A percentile compares a stretch with the other conserved stretches of the same genome.
Evolutionary conservation across 1,139 yeast genomes (phyloP).

Genomic region (Protomyces gravidus): DNA sequence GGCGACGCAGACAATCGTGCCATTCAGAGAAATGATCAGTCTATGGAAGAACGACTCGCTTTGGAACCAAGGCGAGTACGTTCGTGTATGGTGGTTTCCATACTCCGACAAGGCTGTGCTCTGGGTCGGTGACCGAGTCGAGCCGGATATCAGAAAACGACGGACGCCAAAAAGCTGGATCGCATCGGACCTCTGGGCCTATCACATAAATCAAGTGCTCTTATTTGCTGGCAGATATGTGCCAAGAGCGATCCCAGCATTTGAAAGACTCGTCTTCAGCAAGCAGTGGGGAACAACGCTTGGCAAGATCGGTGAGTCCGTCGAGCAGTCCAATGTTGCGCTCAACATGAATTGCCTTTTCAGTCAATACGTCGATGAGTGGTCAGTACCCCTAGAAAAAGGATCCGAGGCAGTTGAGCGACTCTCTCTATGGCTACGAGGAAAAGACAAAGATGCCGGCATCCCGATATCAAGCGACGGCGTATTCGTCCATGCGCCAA

Average conservation of each 20-base stretch:
- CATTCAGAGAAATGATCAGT: slow-evolving; percentile 64
- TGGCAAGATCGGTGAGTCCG: slow-evolving; percentile 61
- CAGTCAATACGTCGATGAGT: slow-evolving; percentile 90
- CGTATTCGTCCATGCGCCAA: slow-evolving; percentile 88
- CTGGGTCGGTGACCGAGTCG: slow-evolving; percentile 79
- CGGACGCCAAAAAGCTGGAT: slow-evolving; percentile 71
- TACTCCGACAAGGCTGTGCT: slow-evolving; percentile 77
- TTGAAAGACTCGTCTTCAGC: slow-evolving; percentile 77
- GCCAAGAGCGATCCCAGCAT: slow-evolving; percentile 73
- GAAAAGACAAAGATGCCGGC: slow-evolving; percentile 49
- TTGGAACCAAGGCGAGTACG: slow-evolving; percentile 88
- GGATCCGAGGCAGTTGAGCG: slow-evolving; percentile 52
- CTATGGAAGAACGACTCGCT: slow-evolving; percentile 56
- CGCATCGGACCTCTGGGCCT: slow-evolving; percentile 69
- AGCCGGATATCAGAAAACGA: slow-evolving; percentile 63
- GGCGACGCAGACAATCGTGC: slow-evolving; percentile 75
- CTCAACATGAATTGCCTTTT: slow-evolving; percentile 94
- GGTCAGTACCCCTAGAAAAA: slow-evolving; percentile 81
- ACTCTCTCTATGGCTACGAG: slow-evolving; percentile 56
- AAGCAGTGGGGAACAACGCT: slow-evolving; percentile 66
- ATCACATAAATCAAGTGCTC: slow-evolving; percentile 46
- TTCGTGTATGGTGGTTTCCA: slow-evolving; percentile 97
- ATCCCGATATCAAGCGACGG: slow-evolving; percentile 58
- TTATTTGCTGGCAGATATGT: slow-evolving; percentile 69
- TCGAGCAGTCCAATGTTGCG: slow-evolving; percentile 73